Percentiles rank a stretch among this genome's conserved stretches.
Conservation (phyloP, 495 filamentous ascomycete species). For the Poronia punctata region DNA sequence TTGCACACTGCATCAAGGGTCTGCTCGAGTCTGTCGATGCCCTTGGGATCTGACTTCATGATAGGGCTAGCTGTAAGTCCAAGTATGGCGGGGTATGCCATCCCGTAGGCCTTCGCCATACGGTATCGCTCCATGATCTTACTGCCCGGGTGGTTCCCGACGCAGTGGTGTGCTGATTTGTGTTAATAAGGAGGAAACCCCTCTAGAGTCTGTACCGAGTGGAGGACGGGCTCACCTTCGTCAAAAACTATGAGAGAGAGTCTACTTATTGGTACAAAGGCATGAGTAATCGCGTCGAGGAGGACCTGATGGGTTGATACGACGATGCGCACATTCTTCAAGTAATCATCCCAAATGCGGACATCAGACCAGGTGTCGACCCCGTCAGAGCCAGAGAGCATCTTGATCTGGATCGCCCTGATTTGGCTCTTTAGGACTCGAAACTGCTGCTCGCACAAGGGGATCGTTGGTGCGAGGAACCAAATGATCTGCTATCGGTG, state of each 20-base stretch:
- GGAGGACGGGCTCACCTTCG: conserved; percentile 55
- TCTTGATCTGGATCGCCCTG: conserved; percentile 52
- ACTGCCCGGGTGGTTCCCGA: conserved; percentile 56
- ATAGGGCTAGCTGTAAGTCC: conserved; percentile 84
- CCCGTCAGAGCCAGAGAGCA: conserved; percentile 61
- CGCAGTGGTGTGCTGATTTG: conserved; percentile 61
- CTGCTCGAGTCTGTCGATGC: conserved; percentile 56
- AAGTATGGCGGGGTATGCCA: conserved; percentile 61
- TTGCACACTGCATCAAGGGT: conserved; percentile 69
- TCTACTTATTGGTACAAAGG: conserved; percentile 61
- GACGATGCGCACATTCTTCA: conserved; percentile 62
- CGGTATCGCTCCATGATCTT: conserved; percentile 80
- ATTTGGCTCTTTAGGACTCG: conserved; percentile 56
- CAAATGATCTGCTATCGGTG: conserved; percentile 59
- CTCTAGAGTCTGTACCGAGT: background rate
- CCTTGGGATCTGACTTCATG: conserved; percentile 45
- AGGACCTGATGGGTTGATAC: conserved; percentile 74
- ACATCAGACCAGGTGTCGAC: conserved; percentile 71
- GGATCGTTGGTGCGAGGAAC: conserved; percentile 79
- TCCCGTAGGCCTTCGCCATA: conserved; percentile 23
- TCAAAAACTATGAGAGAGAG: conserved; percentile 78
- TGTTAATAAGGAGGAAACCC: conserved; percentile 8
- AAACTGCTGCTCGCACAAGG: conserved; percentile 67
- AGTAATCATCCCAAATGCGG: conserved; percentile 62
- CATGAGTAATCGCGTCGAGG: conserved; percentile 71